phyloP scores from a whole-genome alignment of 805 yeast genomes.

The Starmera caribaea region DNA sequence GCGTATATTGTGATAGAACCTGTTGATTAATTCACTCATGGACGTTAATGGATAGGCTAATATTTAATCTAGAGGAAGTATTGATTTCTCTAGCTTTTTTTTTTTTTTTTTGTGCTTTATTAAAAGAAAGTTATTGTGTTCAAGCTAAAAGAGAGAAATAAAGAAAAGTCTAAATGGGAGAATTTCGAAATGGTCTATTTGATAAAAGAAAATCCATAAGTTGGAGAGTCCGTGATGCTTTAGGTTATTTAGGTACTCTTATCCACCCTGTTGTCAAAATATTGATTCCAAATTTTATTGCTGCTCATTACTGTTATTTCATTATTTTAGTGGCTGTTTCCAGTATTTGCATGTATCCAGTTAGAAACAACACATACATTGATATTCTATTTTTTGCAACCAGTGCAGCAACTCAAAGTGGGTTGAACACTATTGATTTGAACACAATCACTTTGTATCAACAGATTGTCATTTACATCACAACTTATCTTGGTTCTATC shows the following conservation, averaged over 20 bases:
- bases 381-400: conserved; percentile 72
- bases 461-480: conserved; percentile 60
- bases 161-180: too few relatives aligned
- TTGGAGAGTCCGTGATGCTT: conserved; percentile 27
- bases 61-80: too few relatives aligned
- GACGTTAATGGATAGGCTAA: too few relatives aligned
- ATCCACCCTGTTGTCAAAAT: conserved; percentile 27
- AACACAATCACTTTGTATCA: conserved; percentile 64
- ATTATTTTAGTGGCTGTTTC: conserved; percentile 47
- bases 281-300: conserved; percentile 34
- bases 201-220: conserved; percentile 26
- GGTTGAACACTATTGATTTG: conserved; percentile 70
- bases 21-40: too few relatives aligned
- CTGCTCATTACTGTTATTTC: conserved; percentile 70
- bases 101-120: too few relatives aligned
- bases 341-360: conserved; percentile 71
- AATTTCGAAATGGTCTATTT: neutral
- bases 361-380: conserved; percentile 53
- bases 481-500: conserved; percentile 69
- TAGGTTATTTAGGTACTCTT: conserved; percentile 20
- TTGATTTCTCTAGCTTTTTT: too few relatives aligned
- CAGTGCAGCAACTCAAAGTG: conserved; percentile 86
- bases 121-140: too few relatives aligned
- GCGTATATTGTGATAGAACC: too few relatives aligned
- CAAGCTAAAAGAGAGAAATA: too few relatives aligned